Percentiles rank a stretch among this genome's conserved stretches.
phyloP scores from a whole-genome alignment of 768 basidiomycete species.

The Lanmaoa pseudosensibilis region DNA sequence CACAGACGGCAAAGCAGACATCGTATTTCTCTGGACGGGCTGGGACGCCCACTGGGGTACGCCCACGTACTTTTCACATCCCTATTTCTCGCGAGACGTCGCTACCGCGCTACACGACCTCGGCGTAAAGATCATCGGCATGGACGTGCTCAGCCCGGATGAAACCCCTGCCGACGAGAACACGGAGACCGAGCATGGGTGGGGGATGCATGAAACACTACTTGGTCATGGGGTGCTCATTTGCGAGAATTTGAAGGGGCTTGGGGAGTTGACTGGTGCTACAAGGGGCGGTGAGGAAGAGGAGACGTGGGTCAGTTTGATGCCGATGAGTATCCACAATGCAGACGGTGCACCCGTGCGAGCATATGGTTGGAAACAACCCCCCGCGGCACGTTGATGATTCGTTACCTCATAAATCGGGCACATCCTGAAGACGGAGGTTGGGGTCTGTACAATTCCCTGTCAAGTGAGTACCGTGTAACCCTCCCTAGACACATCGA shows the following conservation, averaged over 20 bases:
- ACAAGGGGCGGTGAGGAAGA: conserved; percentile 12
- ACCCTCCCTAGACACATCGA: conserved; percentile 78
- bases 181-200: conserved; percentile 26
- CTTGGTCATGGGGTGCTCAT: conserved; percentile 65
- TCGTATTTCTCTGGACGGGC: conserved; percentile 63
- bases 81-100: conserved; percentile 56
- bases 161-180: conserved; percentile 41
- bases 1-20: conserved; percentile 30
- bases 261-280: conserved; percentile 41
- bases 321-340: conserved; percentile 57
- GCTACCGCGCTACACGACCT: conserved; percentile 48
- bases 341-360: conserved; percentile 73
- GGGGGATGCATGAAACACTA: conserved; percentile 57
- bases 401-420: no score
- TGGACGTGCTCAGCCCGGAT: conserved; percentile 70
- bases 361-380: conserved; percentile 55
- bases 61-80: conserved; percentile 57
- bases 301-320: conserved; percentile 49
- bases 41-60: conserved; percentile 62
- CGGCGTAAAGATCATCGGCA: conserved; percentile 58
- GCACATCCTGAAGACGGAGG: conserved; percentile 83
- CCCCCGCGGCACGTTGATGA: not conserved
- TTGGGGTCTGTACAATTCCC: conserved; percentile 79
- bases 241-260: conserved; percentile 66
- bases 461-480: not conserved